Evolutionary conservation across 768 basidiomycete species (phyloP).

Genomic region (Podaxis carcinomalis): DNA sequence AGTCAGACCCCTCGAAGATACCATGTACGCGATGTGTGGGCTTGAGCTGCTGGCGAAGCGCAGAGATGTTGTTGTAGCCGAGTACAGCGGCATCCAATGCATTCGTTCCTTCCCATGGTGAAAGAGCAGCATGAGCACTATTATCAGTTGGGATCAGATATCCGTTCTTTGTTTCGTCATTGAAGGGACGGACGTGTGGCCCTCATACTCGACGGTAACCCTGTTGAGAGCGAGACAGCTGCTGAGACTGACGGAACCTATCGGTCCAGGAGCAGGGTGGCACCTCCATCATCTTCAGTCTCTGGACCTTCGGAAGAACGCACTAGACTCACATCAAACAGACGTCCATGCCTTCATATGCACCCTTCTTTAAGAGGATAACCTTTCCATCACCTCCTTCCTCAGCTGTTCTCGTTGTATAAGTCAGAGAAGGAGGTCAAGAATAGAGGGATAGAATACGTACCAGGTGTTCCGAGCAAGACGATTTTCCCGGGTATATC

Average conservation of each 20-base stretch:
- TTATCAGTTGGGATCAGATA: not conserved
- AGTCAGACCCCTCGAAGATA: slow-evolving; percentile 69
- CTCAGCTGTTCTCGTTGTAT: slow-evolving; percentile 45
- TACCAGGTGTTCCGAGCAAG: slow-evolving; percentile 77
- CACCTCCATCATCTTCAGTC: slow-evolving; percentile 43
- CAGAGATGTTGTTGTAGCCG: slow-evolving; percentile 75
- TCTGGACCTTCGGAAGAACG: not conserved
- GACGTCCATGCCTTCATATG: slow-evolving; percentile 71
- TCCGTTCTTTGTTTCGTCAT: not conserved
- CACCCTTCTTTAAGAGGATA: slow-evolving; percentile 61
- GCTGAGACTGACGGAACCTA: slow-evolving; percentile 60
- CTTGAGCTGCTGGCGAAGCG: slow-evolving; percentile 76
- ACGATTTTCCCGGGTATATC: slow-evolving; percentile 66
- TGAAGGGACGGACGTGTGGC: slow-evolving; percentile 57
- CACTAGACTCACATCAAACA: slow-evolving; percentile 59
- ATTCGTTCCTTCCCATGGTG: slow-evolving; percentile 84
- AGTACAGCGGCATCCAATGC: slow-evolving; percentile 86
- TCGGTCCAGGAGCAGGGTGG: slow-evolving; percentile 77
- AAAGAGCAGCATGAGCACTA: slow-evolving; percentile 74
- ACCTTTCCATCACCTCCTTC: slow-evolving; percentile 78
- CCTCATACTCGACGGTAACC: slow-evolving; percentile 59
- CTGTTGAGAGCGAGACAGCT: slow-evolving; percentile 60
- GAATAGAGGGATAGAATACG: slow-evolving; percentile 5
- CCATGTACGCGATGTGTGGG: slow-evolving; percentile 81
- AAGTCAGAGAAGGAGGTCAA: not conserved